phyloP scores from a whole-genome alignment of 192 early-diverging fungal genomes.

The Jimgerdemannia lactiflua region DNA sequence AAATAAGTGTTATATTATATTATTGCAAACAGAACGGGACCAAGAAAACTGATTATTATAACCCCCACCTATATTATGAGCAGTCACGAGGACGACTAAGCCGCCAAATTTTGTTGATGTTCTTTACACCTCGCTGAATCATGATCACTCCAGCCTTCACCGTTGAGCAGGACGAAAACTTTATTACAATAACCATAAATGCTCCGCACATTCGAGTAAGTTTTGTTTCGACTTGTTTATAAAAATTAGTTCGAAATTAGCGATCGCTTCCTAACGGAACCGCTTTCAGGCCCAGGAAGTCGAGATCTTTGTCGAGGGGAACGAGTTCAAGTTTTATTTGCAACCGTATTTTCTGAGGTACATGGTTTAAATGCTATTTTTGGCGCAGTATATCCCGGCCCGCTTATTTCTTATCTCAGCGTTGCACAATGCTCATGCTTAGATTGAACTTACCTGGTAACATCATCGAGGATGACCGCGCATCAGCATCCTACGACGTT shows the following conservation, averaged over 20 bases:
- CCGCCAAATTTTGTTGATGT: conserved; percentile 1
- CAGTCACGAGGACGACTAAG: background rate
- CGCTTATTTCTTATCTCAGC: background rate
- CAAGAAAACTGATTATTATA: too few relatives aligned
- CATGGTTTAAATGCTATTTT: background rate
- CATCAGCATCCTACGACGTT: conserved; percentile 80
- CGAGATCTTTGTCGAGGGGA: conserved; percentile 80
- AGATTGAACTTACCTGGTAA: conserved; percentile 79
- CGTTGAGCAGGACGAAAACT: conserved; percentile 74
- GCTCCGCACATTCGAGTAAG: conserved; percentile 78
- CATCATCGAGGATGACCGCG: conserved; percentile 82
- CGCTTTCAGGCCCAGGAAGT: conserved; percentile 71
- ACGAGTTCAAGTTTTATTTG: conserved; percentile 85
- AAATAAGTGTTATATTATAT: too few relatives aligned
- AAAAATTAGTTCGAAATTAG: conserved; percentile 3
- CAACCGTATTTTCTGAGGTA: conserved; percentile 91
- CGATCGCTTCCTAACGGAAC: background rate
- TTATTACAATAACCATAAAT: conserved; percentile 71
- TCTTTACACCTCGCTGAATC: too few relatives aligned
- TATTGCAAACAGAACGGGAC: too few relatives aligned
- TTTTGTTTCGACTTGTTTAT: background rate
- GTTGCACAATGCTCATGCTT: background rate
- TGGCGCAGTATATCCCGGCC: background rate
- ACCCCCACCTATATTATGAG: too few relatives aligned
- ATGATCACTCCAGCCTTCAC: conserved; percentile 94